These are phyloP conservation scores for Leccinum obscurum DNA, from an alignment of 768 basidiomycete species.

Conservation along the genomic window DNA sequence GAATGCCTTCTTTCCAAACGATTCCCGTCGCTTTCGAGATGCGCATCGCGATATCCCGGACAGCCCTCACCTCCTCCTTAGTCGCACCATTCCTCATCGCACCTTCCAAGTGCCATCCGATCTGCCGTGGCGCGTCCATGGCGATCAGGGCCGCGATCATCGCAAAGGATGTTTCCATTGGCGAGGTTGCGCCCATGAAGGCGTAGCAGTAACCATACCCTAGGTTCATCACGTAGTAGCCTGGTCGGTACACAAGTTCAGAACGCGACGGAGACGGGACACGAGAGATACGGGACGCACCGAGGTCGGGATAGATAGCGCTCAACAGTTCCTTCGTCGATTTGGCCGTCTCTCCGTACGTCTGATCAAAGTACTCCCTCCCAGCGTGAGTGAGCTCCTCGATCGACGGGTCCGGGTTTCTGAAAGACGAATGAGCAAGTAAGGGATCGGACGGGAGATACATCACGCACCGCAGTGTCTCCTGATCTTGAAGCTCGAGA, in stretches of 20 bases:
- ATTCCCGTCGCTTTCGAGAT: constrained; percentile 50
- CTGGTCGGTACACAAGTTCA: constrained; percentile 30
- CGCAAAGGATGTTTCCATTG: constrained; percentile 57
- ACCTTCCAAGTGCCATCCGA: constrained; percentile 63
- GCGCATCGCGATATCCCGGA: constrained; percentile 54
- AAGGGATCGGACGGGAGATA: neutral
- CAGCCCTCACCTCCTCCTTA: constrained; percentile 50
- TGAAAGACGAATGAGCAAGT: constrained; percentile 19
- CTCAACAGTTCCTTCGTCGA: constrained; percentile 48
- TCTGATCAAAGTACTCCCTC: constrained; percentile 41
- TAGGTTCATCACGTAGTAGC: constrained; percentile 52
- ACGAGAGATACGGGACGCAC: constrained; percentile 35
- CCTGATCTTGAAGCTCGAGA: constrained; percentile 48
- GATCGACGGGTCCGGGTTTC: constrained; percentile 43
- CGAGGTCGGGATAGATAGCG: constrained; percentile 61
- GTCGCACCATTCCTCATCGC: constrained; percentile 57
- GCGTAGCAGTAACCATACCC: constrained; percentile 61
- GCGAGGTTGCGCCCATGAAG: constrained; percentile 45
- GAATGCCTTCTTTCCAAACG: constrained; percentile 53
- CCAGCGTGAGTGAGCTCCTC: constrained; percentile 47
- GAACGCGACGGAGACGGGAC: neutral
- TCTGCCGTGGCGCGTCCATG: constrained; percentile 61
- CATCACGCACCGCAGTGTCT: constrained; percentile 43
- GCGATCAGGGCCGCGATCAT: constrained; percentile 64
- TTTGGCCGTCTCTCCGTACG: constrained; percentile 58